phyloP scores from a whole-genome alignment of 2,329 filamentous ascomycete genomes.

The Dryadomyces quercivorus region DNA sequence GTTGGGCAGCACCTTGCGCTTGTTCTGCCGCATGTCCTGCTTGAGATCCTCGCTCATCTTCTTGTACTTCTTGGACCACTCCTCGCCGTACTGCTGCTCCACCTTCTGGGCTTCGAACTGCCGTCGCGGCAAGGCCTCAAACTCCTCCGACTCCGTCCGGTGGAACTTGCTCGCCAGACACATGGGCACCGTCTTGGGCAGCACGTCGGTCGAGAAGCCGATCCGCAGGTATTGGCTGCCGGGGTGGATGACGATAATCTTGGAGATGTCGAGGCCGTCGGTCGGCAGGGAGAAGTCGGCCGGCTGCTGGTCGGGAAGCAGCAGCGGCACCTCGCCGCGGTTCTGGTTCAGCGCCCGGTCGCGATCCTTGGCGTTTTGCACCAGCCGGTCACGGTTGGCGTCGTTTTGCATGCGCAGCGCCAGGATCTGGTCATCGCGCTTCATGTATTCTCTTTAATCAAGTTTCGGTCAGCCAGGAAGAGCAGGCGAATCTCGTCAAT shows the following conservation, averaged over 20 bases:
- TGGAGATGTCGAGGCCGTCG: conserved; percentile 63
- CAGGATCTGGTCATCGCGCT: conserved; percentile 92
- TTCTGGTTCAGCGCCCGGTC: conserved; percentile 74
- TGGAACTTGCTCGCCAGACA: conserved; percentile 70
- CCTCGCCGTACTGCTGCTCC: conserved; percentile 80
- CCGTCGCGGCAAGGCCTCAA: conserved; percentile 63
- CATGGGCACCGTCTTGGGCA: conserved; percentile 92
- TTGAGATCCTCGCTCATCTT: conserved; percentile 82
- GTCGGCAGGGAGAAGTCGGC: conserved; percentile 35
- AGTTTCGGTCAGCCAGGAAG: conserved; percentile 11
- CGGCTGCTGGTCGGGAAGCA: conserved; percentile 45
- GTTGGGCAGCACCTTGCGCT: conserved; percentile 90
- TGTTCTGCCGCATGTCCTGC: conserved; percentile 81
- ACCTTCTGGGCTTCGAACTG: conserved; percentile 49
- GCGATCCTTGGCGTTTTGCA: conserved; percentile 76
- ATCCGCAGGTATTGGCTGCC: conserved; percentile 93
- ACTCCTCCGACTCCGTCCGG: conserved; percentile 72
- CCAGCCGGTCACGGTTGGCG: conserved; percentile 69
- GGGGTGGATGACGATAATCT: conserved; percentile 88
- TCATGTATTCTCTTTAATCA: conserved; percentile 62
- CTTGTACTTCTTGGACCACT: conserved; percentile 62
- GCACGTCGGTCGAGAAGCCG: conserved; percentile 86
- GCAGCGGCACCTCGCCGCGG: conserved; percentile 46
- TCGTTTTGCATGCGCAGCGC: conserved; percentile 81
- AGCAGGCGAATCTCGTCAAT: too few species aligned